Percentiles rank a stretch among this genome's conserved stretches.
phyloP scores from a whole-genome alignment of 169 alveolate species.

The Cryptosporidium baileyi region DNA sequence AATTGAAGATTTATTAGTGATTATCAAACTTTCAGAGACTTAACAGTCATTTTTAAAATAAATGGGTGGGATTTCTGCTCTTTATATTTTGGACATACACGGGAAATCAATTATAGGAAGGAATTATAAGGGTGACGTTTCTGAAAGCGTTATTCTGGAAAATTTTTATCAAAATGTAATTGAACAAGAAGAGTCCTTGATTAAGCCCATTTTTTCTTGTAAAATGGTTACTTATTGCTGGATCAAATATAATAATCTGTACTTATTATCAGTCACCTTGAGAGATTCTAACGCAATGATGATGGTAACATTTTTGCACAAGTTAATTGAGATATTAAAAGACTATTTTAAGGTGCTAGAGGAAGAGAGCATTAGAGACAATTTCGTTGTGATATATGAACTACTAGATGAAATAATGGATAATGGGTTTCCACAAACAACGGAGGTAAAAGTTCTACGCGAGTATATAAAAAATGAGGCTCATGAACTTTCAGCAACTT shows the following conservation, averaged over 20 bases:
- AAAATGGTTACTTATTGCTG: slow-evolving; percentile 95
- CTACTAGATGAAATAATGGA: slow-evolving; percentile 98
- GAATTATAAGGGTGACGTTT: slow-evolving; percentile 91
- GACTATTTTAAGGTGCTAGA: slow-evolving; percentile 96
- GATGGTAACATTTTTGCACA: slow-evolving; percentile 85
- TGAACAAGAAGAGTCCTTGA: slow-evolving; percentile 92
- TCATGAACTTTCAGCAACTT: slow-evolving; percentile 76
- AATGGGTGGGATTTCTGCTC: slow-evolving; percentile 92
- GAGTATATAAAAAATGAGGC: slow-evolving; percentile 94
- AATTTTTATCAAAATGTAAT: slow-evolving; percentile 89
- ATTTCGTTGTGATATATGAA: slow-evolving; percentile 98
- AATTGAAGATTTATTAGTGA: not conserved
- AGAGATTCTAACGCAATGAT: slow-evolving; percentile 84
- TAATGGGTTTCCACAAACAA: slow-evolving; percentile 98
- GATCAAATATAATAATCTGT: slow-evolving; percentile 94
- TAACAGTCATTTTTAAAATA: not conserved
- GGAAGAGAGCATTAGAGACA: slow-evolving; percentile 98
- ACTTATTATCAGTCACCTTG: slow-evolving; percentile 82
- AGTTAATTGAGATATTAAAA: slow-evolving; percentile 87
- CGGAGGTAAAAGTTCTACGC: slow-evolving; percentile 91
- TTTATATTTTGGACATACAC: slow-evolving; percentile 89
- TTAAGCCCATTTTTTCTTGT: slow-evolving; percentile 93
- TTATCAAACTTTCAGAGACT: not conserved
- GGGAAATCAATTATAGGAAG: slow-evolving; percentile 89
- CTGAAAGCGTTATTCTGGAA: slow-evolving; percentile 78